Conservation (phyloP, 768 basidiomycete genomes). For the Russula griseocarnosa region DNA sequence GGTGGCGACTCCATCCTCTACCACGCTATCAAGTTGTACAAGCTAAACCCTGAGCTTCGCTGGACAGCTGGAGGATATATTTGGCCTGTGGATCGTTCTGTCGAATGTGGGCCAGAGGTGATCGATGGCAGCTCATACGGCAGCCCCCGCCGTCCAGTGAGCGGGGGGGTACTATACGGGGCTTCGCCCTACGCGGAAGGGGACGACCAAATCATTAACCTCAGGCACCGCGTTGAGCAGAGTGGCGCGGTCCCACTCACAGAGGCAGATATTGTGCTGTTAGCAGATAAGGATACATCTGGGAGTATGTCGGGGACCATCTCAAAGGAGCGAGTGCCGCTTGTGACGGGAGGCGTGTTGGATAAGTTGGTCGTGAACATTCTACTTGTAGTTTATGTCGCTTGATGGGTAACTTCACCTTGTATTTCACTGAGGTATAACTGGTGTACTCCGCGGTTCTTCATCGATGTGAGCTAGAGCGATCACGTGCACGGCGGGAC, state of each 20-base stretch:
- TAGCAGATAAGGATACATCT: constrained; percentile 50
- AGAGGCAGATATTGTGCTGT: constrained; percentile 57
- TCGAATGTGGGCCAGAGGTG: constrained; percentile 54
- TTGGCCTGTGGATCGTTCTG: constrained; percentile 69
- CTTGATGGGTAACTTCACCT: constrained; percentile 37
- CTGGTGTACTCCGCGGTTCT: background rate
- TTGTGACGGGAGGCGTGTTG: constrained; percentile 60
- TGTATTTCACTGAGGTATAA: constrained; percentile 9
- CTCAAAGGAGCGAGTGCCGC: constrained; percentile 65
- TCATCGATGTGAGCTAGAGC: background rate
- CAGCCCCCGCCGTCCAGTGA: constrained; percentile 40
- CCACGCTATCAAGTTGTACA: constrained; percentile 72
- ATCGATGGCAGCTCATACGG: constrained; percentile 34
- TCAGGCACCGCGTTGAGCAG: constrained; percentile 56
- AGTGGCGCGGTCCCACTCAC: constrained; percentile 63
- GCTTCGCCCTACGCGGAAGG: constrained; percentile 40
- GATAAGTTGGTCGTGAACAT: constrained; percentile 74
- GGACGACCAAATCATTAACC: constrained; percentile 34
- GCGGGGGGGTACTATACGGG: constrained; percentile 39
- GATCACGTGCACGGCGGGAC: no score
- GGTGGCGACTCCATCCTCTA: constrained; percentile 73
- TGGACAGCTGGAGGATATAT: constrained; percentile 82
- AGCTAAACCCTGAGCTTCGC: constrained; percentile 67
- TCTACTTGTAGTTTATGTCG: constrained; percentile 66
- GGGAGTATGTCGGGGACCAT: constrained; percentile 43